A percentile compares a stretch with the other conserved stretches of the same genome.
phyloP scores from a whole-genome alignment of 768 basidiomycete genomes.

The Gautieria morchelliformis region DNA sequence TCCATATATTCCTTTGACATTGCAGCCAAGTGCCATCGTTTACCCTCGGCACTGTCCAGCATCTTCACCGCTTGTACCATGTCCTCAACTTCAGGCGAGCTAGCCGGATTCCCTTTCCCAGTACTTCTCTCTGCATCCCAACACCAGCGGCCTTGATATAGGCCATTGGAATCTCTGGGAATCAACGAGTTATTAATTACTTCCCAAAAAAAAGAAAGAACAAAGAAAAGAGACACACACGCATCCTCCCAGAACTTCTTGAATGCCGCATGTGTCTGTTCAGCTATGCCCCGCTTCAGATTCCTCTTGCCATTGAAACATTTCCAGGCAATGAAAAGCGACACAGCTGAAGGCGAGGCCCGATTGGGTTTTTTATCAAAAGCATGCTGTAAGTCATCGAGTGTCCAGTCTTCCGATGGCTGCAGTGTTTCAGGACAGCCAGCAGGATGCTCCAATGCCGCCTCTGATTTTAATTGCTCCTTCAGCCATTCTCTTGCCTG shows the following conservation, averaged over 20 bases:
- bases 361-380: not conserved
- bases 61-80: not conserved
- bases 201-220: not conserved
- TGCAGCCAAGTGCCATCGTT: constrained; percentile 9
- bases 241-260: not conserved
- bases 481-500: too few species aligned
- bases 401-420: too few species aligned
- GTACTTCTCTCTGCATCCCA: not conserved
- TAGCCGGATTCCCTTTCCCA: not conserved
- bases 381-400: not conserved
- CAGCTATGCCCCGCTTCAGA: too few species aligned
- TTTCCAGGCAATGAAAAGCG: not conserved
- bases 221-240: not conserved
- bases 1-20: too few species aligned
- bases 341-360: not conserved
- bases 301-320: not conserved
- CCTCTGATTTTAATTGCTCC: too few species aligned
- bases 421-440: too few species aligned
- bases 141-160: not conserved
- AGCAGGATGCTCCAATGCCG: too few species aligned
- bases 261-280: not conserved
- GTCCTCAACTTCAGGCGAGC: too few species aligned
- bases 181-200: not conserved
- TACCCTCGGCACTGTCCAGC: not conserved
- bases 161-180: not conserved